Percentiles rank a stretch among this genome's conserved stretches.
These are phyloP conservation scores for Acidomyces sp. DNA, from an alignment of 495 filamentous ascomycete species.

Conservation along the genomic window DNA sequence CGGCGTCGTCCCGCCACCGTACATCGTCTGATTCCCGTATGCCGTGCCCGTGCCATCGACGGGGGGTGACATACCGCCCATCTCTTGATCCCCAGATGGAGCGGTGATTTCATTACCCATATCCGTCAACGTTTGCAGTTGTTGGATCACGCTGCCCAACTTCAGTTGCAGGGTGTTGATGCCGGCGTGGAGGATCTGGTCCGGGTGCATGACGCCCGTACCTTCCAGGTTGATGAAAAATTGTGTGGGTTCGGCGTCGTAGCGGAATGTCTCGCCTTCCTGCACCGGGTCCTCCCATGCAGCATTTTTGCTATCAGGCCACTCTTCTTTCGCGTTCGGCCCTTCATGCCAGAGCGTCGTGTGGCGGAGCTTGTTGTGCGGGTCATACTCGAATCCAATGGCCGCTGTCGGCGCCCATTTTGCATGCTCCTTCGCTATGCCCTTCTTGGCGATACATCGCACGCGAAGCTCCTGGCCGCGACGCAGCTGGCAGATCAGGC, in stretches of 20 bases:
- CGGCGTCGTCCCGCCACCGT: slow-evolving; percentile 4
- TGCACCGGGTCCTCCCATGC: slow-evolving; percentile 71
- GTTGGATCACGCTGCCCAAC: slow-evolving; percentile 69
- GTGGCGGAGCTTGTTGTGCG: slow-evolving; percentile 83
- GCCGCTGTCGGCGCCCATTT: slow-evolving; percentile 91
- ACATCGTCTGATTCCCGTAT: slow-evolving; percentile 11
- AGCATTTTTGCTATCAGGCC: slow-evolving; percentile 67
- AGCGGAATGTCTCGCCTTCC: slow-evolving; percentile 78
- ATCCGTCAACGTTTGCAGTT: slow-evolving; percentile 37
- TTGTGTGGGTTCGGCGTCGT: slow-evolving; percentile 64
- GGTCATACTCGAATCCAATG: slow-evolving; percentile 95
- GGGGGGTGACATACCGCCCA: slow-evolving; percentile 41
- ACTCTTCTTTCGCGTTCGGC: slow-evolving; percentile 66
- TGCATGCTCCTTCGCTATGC: slow-evolving; percentile 95
- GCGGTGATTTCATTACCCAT: slow-evolving; percentile 37
- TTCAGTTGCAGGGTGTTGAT: slow-evolving; percentile 85
- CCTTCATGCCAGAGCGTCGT: slow-evolving; percentile 83
- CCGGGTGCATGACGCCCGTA: slow-evolving; percentile 73
- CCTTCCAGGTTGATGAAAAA: slow-evolving; percentile 94
- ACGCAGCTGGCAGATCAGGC: slow-evolving; percentile 76
- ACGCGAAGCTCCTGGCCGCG: slow-evolving; percentile 79
- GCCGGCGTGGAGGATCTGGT: slow-evolving; percentile 73
- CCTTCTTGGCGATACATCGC: slow-evolving; percentile 91
- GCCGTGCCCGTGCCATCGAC: slow-evolving; percentile 6
- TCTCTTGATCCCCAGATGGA: slow-evolving; percentile 31